A percentile compares a stretch with the other conserved stretches of the same genome.
phyloP scores from a whole-genome alignment of 805 yeast species.

The Ogataea corticis region DNA sequence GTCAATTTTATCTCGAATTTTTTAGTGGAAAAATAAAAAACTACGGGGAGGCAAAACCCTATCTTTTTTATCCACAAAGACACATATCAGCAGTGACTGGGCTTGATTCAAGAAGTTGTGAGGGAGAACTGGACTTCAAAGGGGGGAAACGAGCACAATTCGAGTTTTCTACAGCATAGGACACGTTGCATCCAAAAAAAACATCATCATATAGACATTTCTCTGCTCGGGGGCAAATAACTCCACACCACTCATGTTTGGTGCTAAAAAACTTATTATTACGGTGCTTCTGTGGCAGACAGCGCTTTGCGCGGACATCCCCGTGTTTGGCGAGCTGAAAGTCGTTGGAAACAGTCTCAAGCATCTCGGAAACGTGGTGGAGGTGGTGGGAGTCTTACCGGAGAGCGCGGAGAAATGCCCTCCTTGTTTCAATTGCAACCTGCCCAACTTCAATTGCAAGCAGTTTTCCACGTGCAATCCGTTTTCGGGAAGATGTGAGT shows the following conservation, averaged over 20 bases:
- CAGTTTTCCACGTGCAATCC: conserved; percentile 90
- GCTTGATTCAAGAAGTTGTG: too few species aligned
- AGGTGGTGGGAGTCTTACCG: neutral
- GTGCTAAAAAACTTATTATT: neutral
- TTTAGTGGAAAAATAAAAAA: too few species aligned
- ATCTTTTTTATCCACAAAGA: too few species aligned
- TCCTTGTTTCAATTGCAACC: conserved; percentile 93
- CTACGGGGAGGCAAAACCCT: too few species aligned
- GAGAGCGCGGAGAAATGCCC: conserved; percentile 56
- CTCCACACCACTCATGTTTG: neutral
- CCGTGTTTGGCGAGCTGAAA: neutral
- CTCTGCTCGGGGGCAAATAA: neutral
- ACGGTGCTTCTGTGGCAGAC: neutral
- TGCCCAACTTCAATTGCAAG: conserved; percentile 85
- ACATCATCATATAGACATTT: neutral
- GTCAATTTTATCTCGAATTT: too few species aligned
- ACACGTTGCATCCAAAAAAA: too few species aligned
- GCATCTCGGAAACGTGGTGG: conserved; percentile 5
- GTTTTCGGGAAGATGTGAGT: conserved; percentile 88
- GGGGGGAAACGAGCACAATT: too few species aligned
- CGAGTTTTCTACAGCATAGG: too few species aligned
- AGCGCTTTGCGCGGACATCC: neutral
- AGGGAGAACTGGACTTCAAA: too few species aligned
- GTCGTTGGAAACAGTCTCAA: conserved; percentile 3
- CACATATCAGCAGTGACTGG: too few species aligned